Conservation (phyloP, 441 rosid species). For the Croton setiger region DNA sequence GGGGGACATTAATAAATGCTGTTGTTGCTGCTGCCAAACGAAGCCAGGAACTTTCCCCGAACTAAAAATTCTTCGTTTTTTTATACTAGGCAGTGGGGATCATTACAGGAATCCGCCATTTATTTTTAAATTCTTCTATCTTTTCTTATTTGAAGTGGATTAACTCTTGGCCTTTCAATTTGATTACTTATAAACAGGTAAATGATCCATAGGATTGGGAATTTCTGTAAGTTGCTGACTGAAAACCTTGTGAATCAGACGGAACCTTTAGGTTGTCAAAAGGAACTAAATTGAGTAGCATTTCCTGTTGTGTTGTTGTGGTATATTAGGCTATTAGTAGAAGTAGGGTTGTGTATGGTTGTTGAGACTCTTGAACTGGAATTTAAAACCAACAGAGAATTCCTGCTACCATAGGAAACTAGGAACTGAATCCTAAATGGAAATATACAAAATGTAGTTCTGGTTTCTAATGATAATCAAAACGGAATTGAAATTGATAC, state of each 20-base stretch:
- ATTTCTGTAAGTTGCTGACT: not conserved
- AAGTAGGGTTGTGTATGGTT: not conserved
- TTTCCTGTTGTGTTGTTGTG: not conserved
- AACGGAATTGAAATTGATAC: too few relatives aligned
- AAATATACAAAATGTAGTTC: too few relatives aligned
- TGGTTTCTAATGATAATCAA: too few relatives aligned
- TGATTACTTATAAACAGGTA: not conserved
- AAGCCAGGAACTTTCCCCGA: slow-evolving; percentile 63
- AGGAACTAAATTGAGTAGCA: not conserved
- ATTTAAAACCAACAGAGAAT: too few relatives aligned
- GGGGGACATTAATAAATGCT: slow-evolving; percentile 85
- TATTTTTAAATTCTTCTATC: not conserved
- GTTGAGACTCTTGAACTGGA: too few relatives aligned
- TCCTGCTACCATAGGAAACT: too few relatives aligned
- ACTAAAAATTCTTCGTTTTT: slow-evolving; percentile 18
- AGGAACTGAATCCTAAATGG: too few relatives aligned
- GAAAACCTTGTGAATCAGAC: not conserved
- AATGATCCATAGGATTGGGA: not conserved
- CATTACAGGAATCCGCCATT: not conserved
- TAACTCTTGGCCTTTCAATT: not conserved
- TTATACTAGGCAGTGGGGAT: not conserved
- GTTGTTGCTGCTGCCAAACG: slow-evolving; percentile 83
- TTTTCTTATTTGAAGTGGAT: not conserved
- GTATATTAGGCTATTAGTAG: not conserved
- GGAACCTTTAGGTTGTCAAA: not conserved